Conservation (phyloP, 148 eudicot genomes). For the Polygonum aviculare region DNA sequence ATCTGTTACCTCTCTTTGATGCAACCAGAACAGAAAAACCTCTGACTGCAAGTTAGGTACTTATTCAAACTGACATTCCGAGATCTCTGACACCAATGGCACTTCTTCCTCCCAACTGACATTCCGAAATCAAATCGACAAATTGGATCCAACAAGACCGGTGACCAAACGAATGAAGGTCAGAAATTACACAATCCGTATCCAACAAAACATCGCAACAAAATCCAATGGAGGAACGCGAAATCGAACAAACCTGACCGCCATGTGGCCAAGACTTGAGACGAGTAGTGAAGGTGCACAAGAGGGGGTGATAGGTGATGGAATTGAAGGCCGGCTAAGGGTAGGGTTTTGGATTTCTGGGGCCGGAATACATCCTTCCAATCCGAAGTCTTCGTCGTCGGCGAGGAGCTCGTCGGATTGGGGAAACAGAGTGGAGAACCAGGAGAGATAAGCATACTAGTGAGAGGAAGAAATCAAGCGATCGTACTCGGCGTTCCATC, state of each 20-base stretch:
- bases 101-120: slow-evolving; percentile 34
- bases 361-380: slow-evolving; percentile 35
- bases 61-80: slow-evolving; percentile 32
- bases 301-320: slow-evolving; percentile 24
- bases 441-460: slow-evolving; percentile 14
- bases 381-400: slow-evolving; percentile 49
- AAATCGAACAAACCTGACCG: slow-evolving; percentile 60
- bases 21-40: slow-evolving; percentile 64
- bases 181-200: not conserved
- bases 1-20: slow-evolving; percentile 57
- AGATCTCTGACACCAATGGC: slow-evolving; percentile 77
- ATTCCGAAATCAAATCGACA: not conserved
- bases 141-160: not conserved
- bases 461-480: not conserved
- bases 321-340: not conserved
- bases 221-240: too few species aligned
- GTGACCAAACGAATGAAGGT: not conserved
- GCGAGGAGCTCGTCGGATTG: slow-evolving; percentile 79
- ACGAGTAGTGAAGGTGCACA: slow-evolving; percentile 77
- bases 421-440: slow-evolving; percentile 17
- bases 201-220: not conserved
- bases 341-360: slow-evolving; percentile 11
- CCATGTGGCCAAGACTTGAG: slow-evolving; percentile 77
- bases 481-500: not conserved
- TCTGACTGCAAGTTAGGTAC: slow-evolving; percentile 59